Percentiles rank a stretch among this genome's conserved stretches.
Conservation (phyloP, 2,329 filamentous ascomycete genomes). For the Aspergillus alliaceus region DNA sequence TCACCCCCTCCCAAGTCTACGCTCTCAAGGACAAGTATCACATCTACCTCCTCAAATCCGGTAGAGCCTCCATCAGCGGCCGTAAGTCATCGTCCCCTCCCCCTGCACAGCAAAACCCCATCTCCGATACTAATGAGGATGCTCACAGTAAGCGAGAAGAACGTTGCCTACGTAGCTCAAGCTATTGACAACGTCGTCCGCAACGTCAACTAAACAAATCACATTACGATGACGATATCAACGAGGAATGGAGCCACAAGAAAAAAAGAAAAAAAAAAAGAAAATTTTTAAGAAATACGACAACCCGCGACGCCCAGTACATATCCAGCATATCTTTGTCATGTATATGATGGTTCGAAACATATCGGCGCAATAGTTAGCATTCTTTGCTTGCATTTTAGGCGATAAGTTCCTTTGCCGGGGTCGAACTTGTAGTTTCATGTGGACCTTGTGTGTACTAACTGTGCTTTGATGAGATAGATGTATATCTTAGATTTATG, state of each 20-base stretch:
- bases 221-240: neutral
- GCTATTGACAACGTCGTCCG: constrained; percentile 40
- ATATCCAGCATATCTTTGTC: neutral
- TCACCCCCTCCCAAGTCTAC: constrained; percentile 47
- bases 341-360: neutral
- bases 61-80: constrained; percentile 41
- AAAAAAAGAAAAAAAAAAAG: neutral
- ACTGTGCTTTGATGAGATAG: neutral
- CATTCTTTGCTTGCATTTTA: neutral
- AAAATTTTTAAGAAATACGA: too few species aligned
- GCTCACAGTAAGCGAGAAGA: constrained; percentile 38
- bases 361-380: neutral
- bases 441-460: neutral
- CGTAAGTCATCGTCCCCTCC: constrained; percentile 26
- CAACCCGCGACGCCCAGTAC: neutral
- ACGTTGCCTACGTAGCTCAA: constrained; percentile 40
- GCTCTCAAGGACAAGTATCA: constrained; percentile 43
- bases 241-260: neutral
- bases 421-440: neutral
- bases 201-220: constrained; percentile 25
- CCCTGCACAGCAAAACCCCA: neutral
- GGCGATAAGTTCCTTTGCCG: neutral
- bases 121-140: neutral
- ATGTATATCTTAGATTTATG: neutral
- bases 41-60: constrained; percentile 44